Conservation (phyloP, 2,329 filamentous ascomycete species). For the Xylariaceae sp. region DNA sequence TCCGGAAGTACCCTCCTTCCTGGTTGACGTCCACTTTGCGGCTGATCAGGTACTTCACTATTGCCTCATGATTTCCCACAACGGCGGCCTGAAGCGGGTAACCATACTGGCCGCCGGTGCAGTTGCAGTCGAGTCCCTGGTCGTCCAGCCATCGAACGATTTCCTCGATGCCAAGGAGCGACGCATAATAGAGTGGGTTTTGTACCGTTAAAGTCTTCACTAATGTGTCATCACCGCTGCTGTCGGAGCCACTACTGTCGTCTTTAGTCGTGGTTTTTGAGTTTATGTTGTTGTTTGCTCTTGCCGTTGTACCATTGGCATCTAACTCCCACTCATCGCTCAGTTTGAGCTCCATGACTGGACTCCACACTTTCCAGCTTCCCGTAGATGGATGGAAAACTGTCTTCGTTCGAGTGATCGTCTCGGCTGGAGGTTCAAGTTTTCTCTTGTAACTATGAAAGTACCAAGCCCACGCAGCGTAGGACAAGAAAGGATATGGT, state of each 20-base stretch:
- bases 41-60: not conserved
- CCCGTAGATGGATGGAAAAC: conserved; percentile 4
- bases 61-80: not conserved
- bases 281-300: not conserved
- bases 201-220: not conserved
- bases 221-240: not conserved
- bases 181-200: not conserved
- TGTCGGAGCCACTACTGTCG: not conserved
- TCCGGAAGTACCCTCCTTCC: not conserved
- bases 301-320: not conserved
- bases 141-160: not conserved
- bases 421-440: not conserved
- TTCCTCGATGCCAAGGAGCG: not conserved
- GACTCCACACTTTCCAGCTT: conserved; percentile 9
- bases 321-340: not conserved
- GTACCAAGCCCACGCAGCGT: conserved; percentile 3
- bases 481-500: conserved; percentile 1
- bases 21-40: not conserved
- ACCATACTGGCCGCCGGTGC: not conserved
- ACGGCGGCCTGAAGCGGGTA: not conserved
- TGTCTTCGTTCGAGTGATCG: not conserved
- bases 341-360: conserved; percentile 2
- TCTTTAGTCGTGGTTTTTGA: not conserved
- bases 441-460: conserved; percentile 11
- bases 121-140: not conserved